These are phyloP conservation scores for Trichoderma aggressivum DNA, from an alignment of 2,329 filamentous ascomycete genomes.

Conservation along the genomic window DNA sequence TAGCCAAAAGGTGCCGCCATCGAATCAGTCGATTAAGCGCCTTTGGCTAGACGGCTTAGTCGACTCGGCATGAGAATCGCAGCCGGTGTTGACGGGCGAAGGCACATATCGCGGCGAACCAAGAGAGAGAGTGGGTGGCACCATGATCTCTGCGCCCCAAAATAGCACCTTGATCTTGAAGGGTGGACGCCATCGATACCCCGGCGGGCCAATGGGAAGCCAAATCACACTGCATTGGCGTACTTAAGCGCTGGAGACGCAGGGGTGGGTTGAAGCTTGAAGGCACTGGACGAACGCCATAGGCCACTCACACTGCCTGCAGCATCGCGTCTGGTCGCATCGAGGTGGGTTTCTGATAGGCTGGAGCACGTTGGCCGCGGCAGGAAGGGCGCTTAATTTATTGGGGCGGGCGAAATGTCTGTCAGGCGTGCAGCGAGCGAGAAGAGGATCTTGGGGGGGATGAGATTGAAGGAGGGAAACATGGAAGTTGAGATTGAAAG, in stretches of 20 bases:
- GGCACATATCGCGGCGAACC: not conserved
- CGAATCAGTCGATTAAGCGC: conserved; percentile 20
- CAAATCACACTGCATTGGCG: conserved; percentile 19
- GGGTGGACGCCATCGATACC: not conserved
- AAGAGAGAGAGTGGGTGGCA: conserved; percentile 1
- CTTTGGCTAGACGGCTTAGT: conserved; percentile 11
- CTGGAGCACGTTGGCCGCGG: conserved; percentile 5
- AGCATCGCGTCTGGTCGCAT: conserved; percentile 5
- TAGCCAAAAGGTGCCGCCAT: conserved; percentile 8
- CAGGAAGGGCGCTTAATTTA: conserved; percentile 17
- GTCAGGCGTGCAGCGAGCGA: not conserved
- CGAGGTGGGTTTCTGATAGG: conserved; percentile 8
- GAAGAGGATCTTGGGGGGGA: not conserved
- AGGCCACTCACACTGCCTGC: not conserved
- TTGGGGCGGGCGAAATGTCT: not conserved
- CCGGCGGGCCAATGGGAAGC: conserved; percentile 7
- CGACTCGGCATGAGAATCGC: conserved; percentile 3
- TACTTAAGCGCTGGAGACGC: conserved; percentile 15
- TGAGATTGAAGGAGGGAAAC: not conserved
- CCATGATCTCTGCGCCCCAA: conserved; percentile 1
- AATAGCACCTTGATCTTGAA: conserved; percentile 15
- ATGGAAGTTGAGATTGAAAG: not conserved
- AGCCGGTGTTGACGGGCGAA: not conserved
- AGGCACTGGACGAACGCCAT: conserved; percentile 14
- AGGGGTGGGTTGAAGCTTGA: conserved; percentile 8